Evolutionary conservation across 2,329 filamentous ascomycete species (phyloP), one percentile per base, ranked within the genome.

Genomic region (Lasiodiplodia citricola): DNA sequence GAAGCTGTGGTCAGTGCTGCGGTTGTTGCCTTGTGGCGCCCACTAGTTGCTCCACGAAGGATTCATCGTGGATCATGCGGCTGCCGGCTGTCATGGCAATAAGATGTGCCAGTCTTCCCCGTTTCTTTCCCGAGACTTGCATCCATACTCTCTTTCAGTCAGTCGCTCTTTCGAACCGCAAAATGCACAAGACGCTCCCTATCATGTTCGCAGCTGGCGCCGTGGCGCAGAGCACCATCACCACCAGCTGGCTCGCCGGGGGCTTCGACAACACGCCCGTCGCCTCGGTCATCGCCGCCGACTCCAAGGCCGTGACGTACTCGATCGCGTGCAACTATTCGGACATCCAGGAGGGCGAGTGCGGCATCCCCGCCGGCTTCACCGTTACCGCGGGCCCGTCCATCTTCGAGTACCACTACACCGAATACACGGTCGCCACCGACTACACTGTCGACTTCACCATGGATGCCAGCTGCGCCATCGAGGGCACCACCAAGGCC

Each of bases 391-490:
- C 6, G 3, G 60, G 47, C 37, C 31, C 51, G 13, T 55, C 44
- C 25, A 28, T 57, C 51, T 23, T 44, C 18, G 23, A 25, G 25
- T 44, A 44, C 35, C n/a, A 35, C 7, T 66, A 66, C 51, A 66
- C 71, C 52, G 70, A 60, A 44, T 67, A 55, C 66, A 58, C 70
- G 11, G 50, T 21, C 31, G 69, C 50, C 58, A 14, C 16, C 38
- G 58, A 21, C 23, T 63, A 50, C 41, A 63, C 58, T 3, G 58
- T n/a, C 44, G 60, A 64, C 60, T 76, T 76, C 68, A 74, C 73
- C 11, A 67, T 69, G 18, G 75, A 70, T 14, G 68, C 69, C 56
- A 72, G 73, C 56, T 76, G 75, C 58, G 64, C 64, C 2, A 23
- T 75, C 8, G 68, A 66, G 3, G 57, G 63, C 41, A 47, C 70